Conservation (phyloP, 768 basidiomycete genomes). For the Rhizopogon vinicolor region DNA sequence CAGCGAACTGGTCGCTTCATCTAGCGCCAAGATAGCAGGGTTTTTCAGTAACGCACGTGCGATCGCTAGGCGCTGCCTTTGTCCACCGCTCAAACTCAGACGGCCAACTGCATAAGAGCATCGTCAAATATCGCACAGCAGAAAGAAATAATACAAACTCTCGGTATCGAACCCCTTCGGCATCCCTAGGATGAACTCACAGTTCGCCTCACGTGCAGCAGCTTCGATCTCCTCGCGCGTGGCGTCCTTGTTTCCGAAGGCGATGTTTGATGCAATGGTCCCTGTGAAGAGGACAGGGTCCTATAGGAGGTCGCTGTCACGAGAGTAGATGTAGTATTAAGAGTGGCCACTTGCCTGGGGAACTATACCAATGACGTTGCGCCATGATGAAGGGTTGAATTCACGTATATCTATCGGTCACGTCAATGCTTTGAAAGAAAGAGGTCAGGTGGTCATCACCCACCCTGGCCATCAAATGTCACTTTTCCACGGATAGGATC, state of each 20-base stretch:
- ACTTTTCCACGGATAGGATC: slow-evolving; percentile 81
- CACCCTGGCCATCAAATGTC: slow-evolving; percentile 84
- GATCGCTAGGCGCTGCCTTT: slow-evolving; percentile 77
- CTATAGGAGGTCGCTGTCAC: slow-evolving; percentile 14
- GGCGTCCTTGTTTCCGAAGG: slow-evolving; percentile 74
- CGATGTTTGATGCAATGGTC: slow-evolving; percentile 93
- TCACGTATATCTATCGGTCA: slow-evolving; percentile 72
- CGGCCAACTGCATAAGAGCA: slow-evolving; percentile 25
- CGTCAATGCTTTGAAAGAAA: neutral
- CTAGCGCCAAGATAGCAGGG: slow-evolving; percentile 82
- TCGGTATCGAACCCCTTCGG: slow-evolving; percentile 92
- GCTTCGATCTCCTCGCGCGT: slow-evolving; percentile 82
- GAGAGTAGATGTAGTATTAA: neutral
- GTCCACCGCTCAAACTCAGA: slow-evolving; percentile 50
- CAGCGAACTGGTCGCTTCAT: slow-evolving; percentile 86
- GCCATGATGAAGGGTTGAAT: slow-evolving; percentile 84
- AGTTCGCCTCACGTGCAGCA: slow-evolving; percentile 89
- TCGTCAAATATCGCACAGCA: slow-evolving; percentile 26
- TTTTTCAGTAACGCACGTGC: slow-evolving; percentile 86
- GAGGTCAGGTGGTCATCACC: slow-evolving; percentile 8
- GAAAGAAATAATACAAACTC: slow-evolving; percentile 45
- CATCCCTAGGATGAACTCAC: slow-evolving; percentile 94
- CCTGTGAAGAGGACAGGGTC: slow-evolving; percentile 90
- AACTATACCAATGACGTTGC: slow-evolving; percentile 86
- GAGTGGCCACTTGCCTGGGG: slow-evolving; percentile 53